Evolutionary conservation across 2,329 filamentous ascomycete genomes (phyloP), one percentile per base, ranked within the genome.

Genomic region (Fusarium sp.): DNA sequence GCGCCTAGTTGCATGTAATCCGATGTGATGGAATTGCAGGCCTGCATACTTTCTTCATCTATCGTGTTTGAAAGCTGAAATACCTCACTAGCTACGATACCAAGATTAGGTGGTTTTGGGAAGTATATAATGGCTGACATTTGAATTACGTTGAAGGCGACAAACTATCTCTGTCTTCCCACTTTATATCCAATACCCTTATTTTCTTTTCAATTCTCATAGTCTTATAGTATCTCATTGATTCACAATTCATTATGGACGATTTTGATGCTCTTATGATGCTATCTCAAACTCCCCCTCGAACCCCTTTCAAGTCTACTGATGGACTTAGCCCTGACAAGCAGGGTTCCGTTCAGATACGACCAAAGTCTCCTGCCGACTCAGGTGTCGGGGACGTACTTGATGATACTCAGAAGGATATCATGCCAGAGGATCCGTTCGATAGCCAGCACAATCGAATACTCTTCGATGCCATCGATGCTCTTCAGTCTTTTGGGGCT

Each of bases 401-500:
- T n/a, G 30, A 49, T 11, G 61, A 71, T 25, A 22, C 27, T 25
- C 45, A 41, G 8, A 60, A 51, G 27, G 40, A 60, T 3, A 7
- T 60, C 7, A 61, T 77, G 42, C 61, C 73, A 1, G 71, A 78
- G 18, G 74, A 79, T 24, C 77, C 79, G 0, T 81, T 81, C 46
- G 76, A 80, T 22, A 80, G 69, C 27, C 77, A 77, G 49, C 67
- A 73, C 13, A 81, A 79, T 40, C 76, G 73, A 16, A 72, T 74
- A 3, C 30, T 82, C 2, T 81, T 82, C 47, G 74, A 81, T 24
- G 79, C 78, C 2, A 79, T 82, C 13, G 79, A 82, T 47, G 61
- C 77, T 10, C 57, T 82, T 0, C 78, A 80, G 37, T 74, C 75
- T 6, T 78, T 75, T 54, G 76, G 75, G 7, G 75, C 76, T 13